phyloP scores from a whole-genome alignment of 306 rosid genomes.

The Clitoria ternatea region DNA sequence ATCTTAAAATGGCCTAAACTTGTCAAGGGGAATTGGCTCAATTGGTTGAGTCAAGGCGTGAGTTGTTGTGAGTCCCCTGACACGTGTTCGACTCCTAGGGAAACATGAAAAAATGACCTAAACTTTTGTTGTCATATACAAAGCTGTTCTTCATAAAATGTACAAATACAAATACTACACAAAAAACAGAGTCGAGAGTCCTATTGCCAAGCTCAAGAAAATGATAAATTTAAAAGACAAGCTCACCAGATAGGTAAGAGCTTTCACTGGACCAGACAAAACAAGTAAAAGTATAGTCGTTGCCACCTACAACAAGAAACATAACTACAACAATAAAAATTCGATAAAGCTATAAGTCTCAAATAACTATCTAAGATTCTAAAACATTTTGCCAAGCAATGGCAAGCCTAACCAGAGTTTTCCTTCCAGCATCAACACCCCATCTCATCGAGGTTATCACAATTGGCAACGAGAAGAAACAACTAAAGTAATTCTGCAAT shows the following conservation, averaged over 20 bases:
- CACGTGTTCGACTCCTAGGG: too few relatives aligned
- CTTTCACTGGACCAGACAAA: slow-evolving; percentile 93
- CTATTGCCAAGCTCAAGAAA: not conserved
- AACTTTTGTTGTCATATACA: too few relatives aligned
- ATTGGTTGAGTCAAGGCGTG: too few relatives aligned
- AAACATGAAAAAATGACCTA: not conserved
- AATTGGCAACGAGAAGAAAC: slow-evolving; percentile 89
- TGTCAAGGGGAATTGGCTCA: too few relatives aligned
- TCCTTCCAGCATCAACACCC: slow-evolving; percentile 91
- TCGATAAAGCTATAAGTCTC: not conserved
- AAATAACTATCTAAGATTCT: slow-evolving; percentile 14
- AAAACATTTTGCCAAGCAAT: slow-evolving; percentile 7
- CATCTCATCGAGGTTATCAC: slow-evolving; percentile 98
- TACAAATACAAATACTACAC: slow-evolving; percentile 18
- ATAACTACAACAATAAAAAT: slow-evolving; percentile 9
- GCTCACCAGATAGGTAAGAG: slow-evolving; percentile 82
- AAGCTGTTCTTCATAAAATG: too few relatives aligned
- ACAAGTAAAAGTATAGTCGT: slow-evolving; percentile 78
- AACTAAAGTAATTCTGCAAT: slow-evolving; percentile 85
- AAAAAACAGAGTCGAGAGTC: not conserved
- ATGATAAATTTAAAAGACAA: slow-evolving; percentile 10
- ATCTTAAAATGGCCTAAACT: not conserved
- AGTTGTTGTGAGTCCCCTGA: too few relatives aligned
- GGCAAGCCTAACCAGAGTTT: slow-evolving; percentile 68
- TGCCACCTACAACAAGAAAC: slow-evolving; percentile 62